phyloP scores from a whole-genome alignment of 1,284 basidiomycete species.

The Pisolithus thermaeus region DNA sequence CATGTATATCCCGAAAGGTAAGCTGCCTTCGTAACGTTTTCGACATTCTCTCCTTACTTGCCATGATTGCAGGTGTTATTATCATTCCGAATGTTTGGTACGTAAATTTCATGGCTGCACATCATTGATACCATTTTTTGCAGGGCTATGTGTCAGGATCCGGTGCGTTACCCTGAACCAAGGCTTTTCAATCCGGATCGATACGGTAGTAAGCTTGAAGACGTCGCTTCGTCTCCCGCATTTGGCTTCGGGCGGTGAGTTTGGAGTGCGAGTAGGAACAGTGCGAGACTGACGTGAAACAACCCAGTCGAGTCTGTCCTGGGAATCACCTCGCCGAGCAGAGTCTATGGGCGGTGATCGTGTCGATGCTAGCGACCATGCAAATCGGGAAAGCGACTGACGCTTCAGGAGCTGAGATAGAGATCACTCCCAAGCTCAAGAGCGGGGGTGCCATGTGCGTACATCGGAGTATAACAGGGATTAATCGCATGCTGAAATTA shows the following conservation, averaged over 20 bases:
- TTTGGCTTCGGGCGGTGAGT: conserved; percentile 19
- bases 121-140: neutral
- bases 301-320: conserved; percentile 6
- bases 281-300: neutral
- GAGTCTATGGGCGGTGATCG: conserved; percentile 21
- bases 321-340: conserved; percentile 22
- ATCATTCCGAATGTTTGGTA: conserved; percentile 20
- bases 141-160: conserved; percentile 20
- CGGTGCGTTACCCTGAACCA: conserved; percentile 20
- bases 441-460: conserved; percentile 17
- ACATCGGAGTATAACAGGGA: neutral
- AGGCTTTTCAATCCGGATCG: conserved; percentile 21
- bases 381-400: conserved; percentile 15
- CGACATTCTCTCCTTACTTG: neutral
- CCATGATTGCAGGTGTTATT: conserved; percentile 11
- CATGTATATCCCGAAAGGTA: conserved; percentile 23
- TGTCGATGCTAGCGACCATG: conserved; percentile 20
- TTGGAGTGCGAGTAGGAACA: neutral
- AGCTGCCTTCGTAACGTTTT: neutral
- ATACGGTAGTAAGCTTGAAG: conserved; percentile 14
- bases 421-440: conserved; percentile 20
- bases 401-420: conserved; percentile 17
- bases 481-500: no score
- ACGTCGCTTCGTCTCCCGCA: conserved; percentile 9
- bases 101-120: neutral